Evolutionary conservation across 2,329 filamentous ascomycete genomes (phyloP), one percentile per base, ranked within the genome.

Genomic region (Zelopaecilomyces penicillatus): DNA sequence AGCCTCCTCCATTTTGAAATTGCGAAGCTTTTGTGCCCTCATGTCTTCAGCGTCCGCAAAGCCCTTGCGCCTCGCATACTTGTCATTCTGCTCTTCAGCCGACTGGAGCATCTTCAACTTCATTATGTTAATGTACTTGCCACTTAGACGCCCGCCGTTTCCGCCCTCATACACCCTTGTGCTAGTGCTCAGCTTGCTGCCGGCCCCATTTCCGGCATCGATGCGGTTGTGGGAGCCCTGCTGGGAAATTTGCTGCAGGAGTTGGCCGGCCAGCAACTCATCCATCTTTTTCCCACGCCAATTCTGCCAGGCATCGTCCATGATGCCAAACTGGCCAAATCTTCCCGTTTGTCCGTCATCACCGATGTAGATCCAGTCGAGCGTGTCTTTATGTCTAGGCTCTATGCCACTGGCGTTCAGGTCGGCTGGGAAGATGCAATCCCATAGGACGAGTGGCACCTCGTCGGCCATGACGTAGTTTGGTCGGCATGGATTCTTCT

Each of bases 401-500:
- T 58, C 54, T 38, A 68, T 63, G 1, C 61, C 59, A 39, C 66
- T 63, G 10, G 60, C 55, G 34, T 50, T 52, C 48, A 45, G 54
- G 45, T 46, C 71, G 58, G 37, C 66, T 0, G 87, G 87, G 64
- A 96, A 98, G 31, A 94, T 74, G 65, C 91, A 97, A 66, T 97
- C 88, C 91, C 91, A 97, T 5, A 98, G 77, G 11, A 97, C 93
- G 6, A 98, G 76, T 2, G 93, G 91, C 28, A 82, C 78, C 61
- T 97, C 91, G 41, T 83, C 82, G 1, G 93, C 93, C 81, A 98
- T 94, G 58, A 85, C 80, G 66, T 97, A 98, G 49, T 78, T 79
- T 1, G 93, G 93, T 51, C 84, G 82, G n/a, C 80, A 69, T 2
- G 90, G 87, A 55, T 82, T 83, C 51, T 75, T 75, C 29, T 69